Percentiles rank a stretch among this genome's conserved stretches.
These are phyloP conservation scores for Diutina catenulata DNA, from an alignment of 1,139 yeast species.

Conservation along the genomic window DNA sequence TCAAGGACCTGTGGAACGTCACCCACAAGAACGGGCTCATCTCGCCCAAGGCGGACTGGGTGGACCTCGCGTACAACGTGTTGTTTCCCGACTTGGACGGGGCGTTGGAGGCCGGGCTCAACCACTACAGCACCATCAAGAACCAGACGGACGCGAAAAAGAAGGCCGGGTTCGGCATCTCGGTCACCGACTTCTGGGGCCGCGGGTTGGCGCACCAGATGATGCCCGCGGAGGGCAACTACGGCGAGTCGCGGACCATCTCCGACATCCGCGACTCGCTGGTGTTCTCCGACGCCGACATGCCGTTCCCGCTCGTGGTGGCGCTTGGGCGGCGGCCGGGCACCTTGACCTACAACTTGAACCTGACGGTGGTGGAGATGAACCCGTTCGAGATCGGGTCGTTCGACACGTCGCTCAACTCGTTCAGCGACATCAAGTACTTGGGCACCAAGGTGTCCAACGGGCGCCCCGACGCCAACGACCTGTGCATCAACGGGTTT, in stretches of 20 bases:
- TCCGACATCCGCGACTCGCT: neutral
- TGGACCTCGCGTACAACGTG: slow-evolving; percentile 16
- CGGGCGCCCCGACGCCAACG: neutral
- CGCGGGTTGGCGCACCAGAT: slow-evolving; percentile 71
- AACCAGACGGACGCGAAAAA: slow-evolving; percentile 48
- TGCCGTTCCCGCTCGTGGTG: slow-evolving; percentile 79
- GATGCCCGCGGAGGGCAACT: slow-evolving; percentile 33
- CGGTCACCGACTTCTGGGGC: slow-evolving; percentile 93
- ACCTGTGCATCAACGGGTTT: slow-evolving; percentile 37
- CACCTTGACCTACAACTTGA: slow-evolving; percentile 45
- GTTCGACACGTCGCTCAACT: slow-evolving; percentile 62
- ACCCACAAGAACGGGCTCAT: slow-evolving; percentile 20
- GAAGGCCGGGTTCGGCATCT: slow-evolving; percentile 66
- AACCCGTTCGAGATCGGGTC: slow-evolving; percentile 81
- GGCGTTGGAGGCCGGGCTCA: slow-evolving; percentile 19
- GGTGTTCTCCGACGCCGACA: slow-evolving; percentile 49
- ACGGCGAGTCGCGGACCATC: slow-evolving; percentile 10
- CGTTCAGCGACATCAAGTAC: slow-evolving; percentile 55
- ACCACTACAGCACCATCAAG: slow-evolving; percentile 26
- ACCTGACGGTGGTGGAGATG: slow-evolving; percentile 73
- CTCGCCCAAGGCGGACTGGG: slow-evolving; percentile 13
- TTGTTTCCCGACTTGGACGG: slow-evolving; percentile 14
- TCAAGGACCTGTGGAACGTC: slow-evolving; percentile 24
- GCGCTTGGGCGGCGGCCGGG: slow-evolving; percentile 72
- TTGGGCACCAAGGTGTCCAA: slow-evolving; percentile 41